Evolutionary conservation across 2,329 filamentous ascomycete genomes (phyloP).

Genomic region (Cladosporium cucumerinum): DNA sequence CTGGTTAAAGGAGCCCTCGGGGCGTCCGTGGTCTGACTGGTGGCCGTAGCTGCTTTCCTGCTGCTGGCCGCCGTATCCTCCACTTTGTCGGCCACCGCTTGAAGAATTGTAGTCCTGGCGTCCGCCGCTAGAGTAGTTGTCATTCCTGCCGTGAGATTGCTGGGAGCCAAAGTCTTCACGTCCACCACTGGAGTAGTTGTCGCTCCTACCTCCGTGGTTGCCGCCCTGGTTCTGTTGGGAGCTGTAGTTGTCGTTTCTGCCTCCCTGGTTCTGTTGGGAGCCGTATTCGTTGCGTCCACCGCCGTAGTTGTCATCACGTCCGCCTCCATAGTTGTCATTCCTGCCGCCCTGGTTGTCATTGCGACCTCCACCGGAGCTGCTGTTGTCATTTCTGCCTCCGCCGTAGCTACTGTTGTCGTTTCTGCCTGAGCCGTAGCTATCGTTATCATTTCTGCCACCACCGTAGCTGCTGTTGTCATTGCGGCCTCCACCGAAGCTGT

Average conservation of each 20-base stretch:
- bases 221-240: constrained; percentile 23
- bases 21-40: constrained; percentile 30
- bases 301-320: not conserved
- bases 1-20: constrained; percentile 29
- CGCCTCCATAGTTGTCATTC: constrained; percentile 19
- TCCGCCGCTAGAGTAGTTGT: constrained; percentile 6
- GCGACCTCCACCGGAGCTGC: constrained; percentile 19
- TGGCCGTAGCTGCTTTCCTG: constrained; percentile 27
- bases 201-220: constrained; percentile 20
- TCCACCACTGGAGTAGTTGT: constrained; percentile 5
- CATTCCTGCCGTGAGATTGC: not conserved
- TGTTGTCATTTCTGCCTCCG: constrained; percentile 18
- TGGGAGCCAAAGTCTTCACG: constrained; percentile 18
- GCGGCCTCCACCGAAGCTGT: constrained; percentile 18
- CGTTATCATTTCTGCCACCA: not conserved
- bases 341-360: constrained; percentile 8
- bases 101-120: constrained; percentile 15
- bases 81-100: constrained; percentile 21
- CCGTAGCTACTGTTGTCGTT: constrained; percentile 16
- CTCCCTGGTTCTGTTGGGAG: constrained; percentile 22
- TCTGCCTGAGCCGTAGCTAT: not conserved
- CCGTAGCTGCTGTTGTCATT: not conserved
- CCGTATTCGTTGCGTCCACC: not conserved
- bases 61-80: constrained; percentile 25
- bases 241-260: not conserved